These are phyloP conservation scores for Beauveria varroae DNA, from an alignment of 2,329 filamentous ascomycete species.

Conservation along the genomic window DNA sequence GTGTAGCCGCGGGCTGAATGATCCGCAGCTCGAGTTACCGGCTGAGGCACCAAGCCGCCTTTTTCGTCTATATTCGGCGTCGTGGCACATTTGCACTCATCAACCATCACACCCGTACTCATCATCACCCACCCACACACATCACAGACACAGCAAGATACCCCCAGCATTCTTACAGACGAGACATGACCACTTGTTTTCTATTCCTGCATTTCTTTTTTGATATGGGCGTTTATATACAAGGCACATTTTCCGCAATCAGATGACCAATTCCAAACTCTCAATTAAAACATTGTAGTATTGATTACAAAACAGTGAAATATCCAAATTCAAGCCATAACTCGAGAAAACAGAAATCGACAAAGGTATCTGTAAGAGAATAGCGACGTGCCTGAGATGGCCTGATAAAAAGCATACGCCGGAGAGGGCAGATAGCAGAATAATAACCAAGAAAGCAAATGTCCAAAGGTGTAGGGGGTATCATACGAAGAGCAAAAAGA, in stretches of 20 bases:
- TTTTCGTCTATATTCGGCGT: neutral
- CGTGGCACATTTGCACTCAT: neutral
- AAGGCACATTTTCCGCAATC: neutral
- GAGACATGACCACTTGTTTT: conserved; percentile 4
- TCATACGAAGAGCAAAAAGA: neutral
- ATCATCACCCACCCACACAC: neutral
- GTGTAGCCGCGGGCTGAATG: neutral
- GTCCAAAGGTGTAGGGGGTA: neutral
- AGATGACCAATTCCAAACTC: neutral
- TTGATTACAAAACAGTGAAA: no score
- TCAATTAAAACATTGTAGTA: neutral
- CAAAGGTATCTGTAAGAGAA: neutral
- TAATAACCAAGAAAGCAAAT: neutral
- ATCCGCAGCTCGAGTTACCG: neutral
- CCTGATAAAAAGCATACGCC: neutral
- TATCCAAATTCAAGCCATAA: no score
- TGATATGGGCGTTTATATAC: neutral
- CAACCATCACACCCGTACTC: neutral
- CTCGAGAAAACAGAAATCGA: neutral
- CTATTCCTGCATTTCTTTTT: neutral
- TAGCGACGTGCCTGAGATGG: neutral
- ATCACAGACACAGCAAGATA: conserved; percentile 5
- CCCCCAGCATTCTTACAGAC: conserved; percentile 1
- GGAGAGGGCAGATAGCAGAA: neutral
- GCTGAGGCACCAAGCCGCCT: neutral